phyloP scores from a whole-genome alignment of 129 eudicot genomes.

The Centaurea solstitialis region DNA sequence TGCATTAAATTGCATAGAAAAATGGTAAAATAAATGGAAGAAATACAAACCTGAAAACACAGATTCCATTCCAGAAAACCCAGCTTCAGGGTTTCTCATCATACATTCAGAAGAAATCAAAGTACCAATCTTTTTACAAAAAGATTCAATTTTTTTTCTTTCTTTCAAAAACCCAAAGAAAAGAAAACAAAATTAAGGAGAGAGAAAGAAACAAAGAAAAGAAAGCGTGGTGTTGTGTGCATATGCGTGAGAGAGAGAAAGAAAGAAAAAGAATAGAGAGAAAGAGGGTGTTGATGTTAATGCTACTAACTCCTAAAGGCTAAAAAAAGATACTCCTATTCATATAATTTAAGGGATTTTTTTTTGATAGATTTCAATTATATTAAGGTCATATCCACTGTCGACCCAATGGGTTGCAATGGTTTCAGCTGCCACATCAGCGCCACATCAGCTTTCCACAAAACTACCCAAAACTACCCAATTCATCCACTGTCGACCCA shows the following conservation, averaged over 20 bases:
- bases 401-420: too few relatives aligned
- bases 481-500: too few relatives aligned
- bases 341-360: background rate
- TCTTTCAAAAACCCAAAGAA: slow-evolving; percentile 14
- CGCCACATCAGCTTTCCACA: too few relatives aligned
- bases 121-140: slow-evolving; percentile 22
- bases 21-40: background rate
- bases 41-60: slow-evolving; percentile 41
- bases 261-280: background rate
- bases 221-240: background rate
- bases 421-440: too few relatives aligned
- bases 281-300: slow-evolving; percentile 14
- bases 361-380: too few relatives aligned
- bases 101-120: slow-evolving; percentile 15
- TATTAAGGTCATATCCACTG: too few relatives aligned
- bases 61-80: slow-evolving; percentile 45
- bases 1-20: slow-evolving; percentile 7
- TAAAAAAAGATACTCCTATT: slow-evolving; percentile 30
- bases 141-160: background rate
- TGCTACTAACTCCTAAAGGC: slow-evolving; percentile 27
- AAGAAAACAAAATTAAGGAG: background rate
- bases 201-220: background rate
- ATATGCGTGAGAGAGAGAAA: slow-evolving; percentile 6
- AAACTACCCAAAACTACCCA: too few relatives aligned
- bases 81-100: slow-evolving; percentile 39